These are phyloP conservation scores for Schizochytrium sp. DNA, from an alignment of 108 stramenopile genomes.

Conservation along the genomic window DNA sequence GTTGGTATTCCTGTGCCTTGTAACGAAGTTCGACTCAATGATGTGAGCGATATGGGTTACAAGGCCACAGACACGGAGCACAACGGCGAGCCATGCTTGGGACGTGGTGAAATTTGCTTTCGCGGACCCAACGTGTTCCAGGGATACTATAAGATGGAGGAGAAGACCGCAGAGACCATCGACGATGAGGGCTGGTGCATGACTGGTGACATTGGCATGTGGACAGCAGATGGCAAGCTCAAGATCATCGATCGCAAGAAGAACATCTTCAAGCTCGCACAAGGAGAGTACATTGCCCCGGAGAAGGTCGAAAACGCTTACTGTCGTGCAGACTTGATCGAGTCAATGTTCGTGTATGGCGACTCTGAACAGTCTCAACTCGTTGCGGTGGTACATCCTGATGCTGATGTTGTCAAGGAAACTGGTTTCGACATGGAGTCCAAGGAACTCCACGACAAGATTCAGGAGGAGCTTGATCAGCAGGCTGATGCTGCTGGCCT, in stretches of 20 bases:
- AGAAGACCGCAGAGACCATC: constrained; percentile 90
- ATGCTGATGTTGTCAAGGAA: constrained; percentile 80
- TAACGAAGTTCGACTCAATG: constrained; percentile 85
- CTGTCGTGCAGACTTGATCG: constrained; percentile 82
- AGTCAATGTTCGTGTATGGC: constrained; percentile 92
- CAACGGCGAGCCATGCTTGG: constrained; percentile 75
- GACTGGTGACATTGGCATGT: constrained; percentile 96
- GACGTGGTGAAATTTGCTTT: constrained; percentile 93
- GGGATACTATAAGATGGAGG: constrained; percentile 96
- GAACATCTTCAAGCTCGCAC: constrained; percentile 96
- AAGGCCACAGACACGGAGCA: constrained; percentile 77
- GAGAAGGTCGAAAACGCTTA: constrained; percentile 97
- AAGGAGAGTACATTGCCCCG: constrained; percentile 87
- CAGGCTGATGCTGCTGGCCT: constrained; percentile 82
- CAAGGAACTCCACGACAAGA: constrained; percentile 75
- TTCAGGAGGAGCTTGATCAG: constrained; percentile 79
- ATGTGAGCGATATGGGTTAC: constrained; percentile 97
- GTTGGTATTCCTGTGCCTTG: constrained; percentile 89
- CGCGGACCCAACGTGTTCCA: constrained; percentile 91
- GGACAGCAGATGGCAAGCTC: constrained; percentile 89
- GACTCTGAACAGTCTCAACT: constrained; percentile 88
- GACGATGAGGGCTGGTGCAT: constrained; percentile 93
- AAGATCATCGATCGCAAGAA: constrained; percentile 97
- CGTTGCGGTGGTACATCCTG: constrained; percentile 92
- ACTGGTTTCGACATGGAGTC: constrained; percentile 49